These are phyloP conservation scores for Penicillium sp. DNA, from an alignment of 2,329 filamentous ascomycete species.

Conservation along the genomic window DNA sequence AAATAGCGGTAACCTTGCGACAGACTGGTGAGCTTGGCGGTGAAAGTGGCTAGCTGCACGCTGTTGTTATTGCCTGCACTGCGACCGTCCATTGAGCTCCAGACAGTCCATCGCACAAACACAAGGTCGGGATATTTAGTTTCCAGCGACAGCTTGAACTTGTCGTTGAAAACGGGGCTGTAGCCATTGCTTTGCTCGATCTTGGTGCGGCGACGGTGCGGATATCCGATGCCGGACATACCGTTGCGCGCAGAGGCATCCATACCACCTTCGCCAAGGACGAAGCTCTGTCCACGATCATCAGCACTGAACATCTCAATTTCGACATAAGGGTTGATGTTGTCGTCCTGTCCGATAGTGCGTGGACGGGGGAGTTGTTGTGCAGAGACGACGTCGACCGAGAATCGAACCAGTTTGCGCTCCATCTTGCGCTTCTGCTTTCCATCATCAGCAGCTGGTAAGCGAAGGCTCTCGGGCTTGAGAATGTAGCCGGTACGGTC, in stretches of 20 bases:
- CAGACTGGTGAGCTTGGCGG: constrained; percentile 83
- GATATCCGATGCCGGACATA: constrained; percentile 66
- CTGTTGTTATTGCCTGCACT: constrained; percentile 63
- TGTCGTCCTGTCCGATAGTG: constrained; percentile 68
- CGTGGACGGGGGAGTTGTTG: constrained; percentile 88
- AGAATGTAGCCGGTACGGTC: constrained; percentile 90
- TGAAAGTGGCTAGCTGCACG: constrained; percentile 78
- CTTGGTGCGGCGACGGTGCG: constrained; percentile 74
- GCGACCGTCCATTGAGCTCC: constrained; percentile 76
- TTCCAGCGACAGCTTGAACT: constrained; percentile 75
- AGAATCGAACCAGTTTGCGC: constrained; percentile 80
- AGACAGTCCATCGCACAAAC: constrained; percentile 90
- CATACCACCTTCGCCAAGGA: constrained; percentile 64
- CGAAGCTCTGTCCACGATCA: constrained; percentile 77
- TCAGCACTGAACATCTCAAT: constrained; percentile 93
- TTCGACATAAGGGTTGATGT: constrained; percentile 89
- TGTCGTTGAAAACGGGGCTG: constrained; percentile 82
- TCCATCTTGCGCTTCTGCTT: constrained; percentile 60
- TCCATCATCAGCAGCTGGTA: constrained; percentile 25
- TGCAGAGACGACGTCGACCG: constrained; percentile 85
- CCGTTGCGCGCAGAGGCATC: constrained; percentile 65
- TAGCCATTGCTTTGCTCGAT: constrained; percentile 88
- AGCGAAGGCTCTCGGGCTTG: constrained; percentile 80
- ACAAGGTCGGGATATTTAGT: constrained; percentile 95
- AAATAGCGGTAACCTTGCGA: constrained; percentile 91